Percentiles rank a stretch among this genome's conserved stretches.
These are phyloP conservation scores for Aureobasidium sp. DNA, from an alignment of 2,329 filamentous ascomycete genomes.

Conservation along the genomic window DNA sequence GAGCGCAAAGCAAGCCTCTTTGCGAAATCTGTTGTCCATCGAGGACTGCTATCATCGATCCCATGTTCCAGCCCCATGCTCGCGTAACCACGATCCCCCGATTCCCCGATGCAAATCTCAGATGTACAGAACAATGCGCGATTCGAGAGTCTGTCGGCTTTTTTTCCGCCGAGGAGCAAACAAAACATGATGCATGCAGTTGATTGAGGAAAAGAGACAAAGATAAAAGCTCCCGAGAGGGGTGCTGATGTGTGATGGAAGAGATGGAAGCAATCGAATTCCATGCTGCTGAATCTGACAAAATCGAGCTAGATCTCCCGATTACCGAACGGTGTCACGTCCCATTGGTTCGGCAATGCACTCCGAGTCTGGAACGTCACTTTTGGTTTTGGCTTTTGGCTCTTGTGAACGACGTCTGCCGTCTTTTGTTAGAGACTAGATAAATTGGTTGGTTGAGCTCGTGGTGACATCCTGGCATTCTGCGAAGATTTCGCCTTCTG, in stretches of 20 bases:
- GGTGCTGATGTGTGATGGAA: neutral
- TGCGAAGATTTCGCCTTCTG: no score
- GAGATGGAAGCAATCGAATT: constrained; percentile 5
- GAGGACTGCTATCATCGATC: neutral
- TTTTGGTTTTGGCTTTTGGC: neutral
- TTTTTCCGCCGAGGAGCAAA: neutral
- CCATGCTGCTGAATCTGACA: neutral
- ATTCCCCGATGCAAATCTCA: constrained; percentile 3
- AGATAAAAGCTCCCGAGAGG: no score
- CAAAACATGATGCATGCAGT: neutral
- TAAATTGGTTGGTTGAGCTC: neutral
- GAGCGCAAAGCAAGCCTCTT: neutral
- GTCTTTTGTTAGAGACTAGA: neutral
- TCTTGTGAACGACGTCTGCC: neutral
- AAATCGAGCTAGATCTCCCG: constrained; percentile 8
- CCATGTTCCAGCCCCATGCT: neutral
- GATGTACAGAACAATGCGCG: neutral
- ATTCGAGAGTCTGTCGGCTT: neutral
- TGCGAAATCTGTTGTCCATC: neutral
- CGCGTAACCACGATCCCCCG: neutral
- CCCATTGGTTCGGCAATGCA: neutral
- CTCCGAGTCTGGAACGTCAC: neutral
- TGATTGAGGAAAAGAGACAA: no score
- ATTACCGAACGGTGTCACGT: neutral
- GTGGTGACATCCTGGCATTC: neutral